Evolutionary conservation across 2,329 filamentous ascomycete species (phyloP).

Genomic region (Neofusicoccum ribis): DNA sequence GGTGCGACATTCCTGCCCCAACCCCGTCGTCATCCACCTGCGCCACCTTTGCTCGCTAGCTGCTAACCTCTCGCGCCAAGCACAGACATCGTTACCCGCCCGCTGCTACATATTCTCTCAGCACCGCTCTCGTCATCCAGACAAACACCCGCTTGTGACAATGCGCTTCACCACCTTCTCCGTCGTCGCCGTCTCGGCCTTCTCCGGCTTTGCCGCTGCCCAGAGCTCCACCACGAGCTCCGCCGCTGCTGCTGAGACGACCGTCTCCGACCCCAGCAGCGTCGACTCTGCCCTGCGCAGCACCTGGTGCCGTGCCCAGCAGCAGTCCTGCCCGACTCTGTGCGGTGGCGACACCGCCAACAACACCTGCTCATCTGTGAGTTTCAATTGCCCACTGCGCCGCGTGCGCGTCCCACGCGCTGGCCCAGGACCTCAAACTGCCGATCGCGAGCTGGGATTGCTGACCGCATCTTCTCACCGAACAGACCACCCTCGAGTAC

Average conservation of each 20-base stretch:
- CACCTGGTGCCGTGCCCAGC: slow-evolving; percentile 60
- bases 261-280: slow-evolving; percentile 33
- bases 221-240: slow-evolving; percentile 7
- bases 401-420: neutral
- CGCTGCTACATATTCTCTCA: neutral
- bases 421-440: neutral
- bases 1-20: slow-evolving; percentile 3
- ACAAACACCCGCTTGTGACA: neutral
- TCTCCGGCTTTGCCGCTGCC: slow-evolving; percentile 14
- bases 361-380: slow-evolving; percentile 61
- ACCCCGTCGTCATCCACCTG: neutral
- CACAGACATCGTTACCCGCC: slow-evolving; percentile 8
- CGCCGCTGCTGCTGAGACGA: neutral
- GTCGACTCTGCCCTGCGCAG: slow-evolving; percentile 40
- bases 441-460: slow-evolving; percentile 4
- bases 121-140: neutral
- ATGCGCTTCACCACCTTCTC: slow-evolving; percentile 20
- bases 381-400: slow-evolving; percentile 27
- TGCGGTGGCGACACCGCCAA: slow-evolving; percentile 53
- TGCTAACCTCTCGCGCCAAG: neutral
- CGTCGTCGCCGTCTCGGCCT: slow-evolving; percentile 10
- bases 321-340: slow-evolving; percentile 60
- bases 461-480: slow-evolving; percentile 26
- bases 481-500: slow-evolving; percentile 53
- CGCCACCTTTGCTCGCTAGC: slow-evolving; percentile 9